Conservation (phyloP, 306 rosid species). For the Styphnolobium japonicum region DNA sequence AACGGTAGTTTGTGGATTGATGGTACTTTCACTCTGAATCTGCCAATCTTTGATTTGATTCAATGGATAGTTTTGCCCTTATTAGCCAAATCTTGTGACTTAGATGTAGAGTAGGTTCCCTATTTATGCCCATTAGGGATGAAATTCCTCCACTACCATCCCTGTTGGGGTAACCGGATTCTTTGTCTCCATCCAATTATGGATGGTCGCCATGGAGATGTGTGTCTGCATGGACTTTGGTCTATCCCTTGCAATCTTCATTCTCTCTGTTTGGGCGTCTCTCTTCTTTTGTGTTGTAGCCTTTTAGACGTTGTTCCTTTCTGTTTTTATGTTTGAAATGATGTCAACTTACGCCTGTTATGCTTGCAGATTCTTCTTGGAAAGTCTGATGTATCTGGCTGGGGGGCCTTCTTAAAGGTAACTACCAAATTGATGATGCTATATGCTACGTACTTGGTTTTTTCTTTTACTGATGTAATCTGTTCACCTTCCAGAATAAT, state of each 20-base stretch:
- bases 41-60: neutral
- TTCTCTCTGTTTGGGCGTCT: neutral
- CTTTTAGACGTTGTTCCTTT: neutral
- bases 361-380: conserved; percentile 86
- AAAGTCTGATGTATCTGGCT: conserved; percentile 96
- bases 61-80: neutral
- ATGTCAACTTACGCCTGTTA: conserved; percentile 10
- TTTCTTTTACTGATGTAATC: conserved; percentile 32
- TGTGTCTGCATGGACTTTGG: conserved; percentile 16
- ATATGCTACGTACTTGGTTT: conserved; percentile 5
- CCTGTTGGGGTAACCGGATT: neutral
- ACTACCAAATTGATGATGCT: conserved; percentile 6
- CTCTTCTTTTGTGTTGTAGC: neutral
- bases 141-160: neutral
- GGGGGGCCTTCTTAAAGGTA: conserved; percentile 99
- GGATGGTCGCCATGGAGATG: neutral
- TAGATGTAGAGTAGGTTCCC: neutral
- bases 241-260: neutral
- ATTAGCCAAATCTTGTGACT: neutral
- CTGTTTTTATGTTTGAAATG: neutral
- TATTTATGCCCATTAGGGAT: neutral
- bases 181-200: neutral
- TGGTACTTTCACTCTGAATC: neutral
- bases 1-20: neutral
- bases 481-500: conserved; percentile 65